Evolutionary conservation across 768 basidiomycete genomes (phyloP), one percentile per base, ranked within the genome.

Genomic region (Podaxis pistillaris): DNA sequence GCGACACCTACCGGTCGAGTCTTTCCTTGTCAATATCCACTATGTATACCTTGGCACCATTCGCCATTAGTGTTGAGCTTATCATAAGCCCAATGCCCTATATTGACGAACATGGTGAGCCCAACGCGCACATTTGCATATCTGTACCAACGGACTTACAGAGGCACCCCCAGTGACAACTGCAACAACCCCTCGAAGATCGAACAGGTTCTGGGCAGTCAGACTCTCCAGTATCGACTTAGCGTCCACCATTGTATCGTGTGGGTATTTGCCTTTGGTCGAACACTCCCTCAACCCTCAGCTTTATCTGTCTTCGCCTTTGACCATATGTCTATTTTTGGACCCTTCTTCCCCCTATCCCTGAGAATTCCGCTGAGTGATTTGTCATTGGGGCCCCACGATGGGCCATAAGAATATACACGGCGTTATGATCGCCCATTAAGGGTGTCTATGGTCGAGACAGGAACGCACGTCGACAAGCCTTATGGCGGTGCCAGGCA

Each of bases 41-140:
- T 47, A 82, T 79, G 58, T 81, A 82, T 2, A 83, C 82, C 0
- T 73, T 79, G 0, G 82, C 82, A 7, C 80, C 80, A 63, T 83
- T 83, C 2, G 80, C 78, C 9, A 81, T 64, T 1, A 83, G 68
- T 0, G 81, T 80, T 9, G 77, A 76, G 61, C 73, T 75, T 22
- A 83, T 81, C 82, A 83, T 83, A 47, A 82, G 68, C 0, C 82
- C 82, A n/a, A 82, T 81, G 0, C 82, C 82, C 79, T 78, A 61
- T 36, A 44, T n/a, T 9, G 37, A 30, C 7, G 22, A 22, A 13
- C 28, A 52, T 38, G 51, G 22, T 46, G 5, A 38, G 6, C 55
- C 8, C 17, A 9, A 15, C 49, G 22, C 40, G 30, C 17, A 15
- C 53, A 33, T 22, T 30, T 30, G 28, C 28, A 30, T 33, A 33